Evolutionary conservation across 2,329 filamentous ascomycete genomes (phyloP).

Genomic region (Fusarium tanahbumbuense): DNA sequence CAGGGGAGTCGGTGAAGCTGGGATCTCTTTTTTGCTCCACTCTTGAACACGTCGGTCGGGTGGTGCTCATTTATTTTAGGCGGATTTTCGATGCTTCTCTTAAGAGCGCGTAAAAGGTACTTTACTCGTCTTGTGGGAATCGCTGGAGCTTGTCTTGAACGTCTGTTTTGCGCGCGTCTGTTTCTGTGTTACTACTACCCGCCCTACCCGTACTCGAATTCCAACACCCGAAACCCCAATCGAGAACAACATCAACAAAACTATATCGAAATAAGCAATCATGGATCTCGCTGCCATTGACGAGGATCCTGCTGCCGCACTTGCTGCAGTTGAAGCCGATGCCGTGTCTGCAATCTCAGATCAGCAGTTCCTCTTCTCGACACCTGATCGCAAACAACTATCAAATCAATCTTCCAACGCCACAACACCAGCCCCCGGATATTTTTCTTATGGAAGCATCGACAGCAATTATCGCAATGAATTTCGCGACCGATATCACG

Average conservation of each 20-base stretch:
- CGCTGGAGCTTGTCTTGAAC: slow-evolving; percentile 28
- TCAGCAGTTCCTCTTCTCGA: slow-evolving; percentile 42
- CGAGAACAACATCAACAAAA: not conserved
- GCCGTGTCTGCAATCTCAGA: slow-evolving; percentile 38
- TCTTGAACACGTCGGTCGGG: slow-evolving; percentile 33
- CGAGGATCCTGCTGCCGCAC: slow-evolving; percentile 44
- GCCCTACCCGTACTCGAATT: slow-evolving; percentile 20
- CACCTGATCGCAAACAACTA: slow-evolving; percentile 43
- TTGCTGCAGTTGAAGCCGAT: slow-evolving; percentile 41
- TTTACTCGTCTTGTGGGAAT: slow-evolving; percentile 29
- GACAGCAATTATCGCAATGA: slow-evolving; percentile 39
- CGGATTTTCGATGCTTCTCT: slow-evolving; percentile 22
- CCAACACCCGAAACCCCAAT: not conserved
- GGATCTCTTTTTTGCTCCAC: slow-evolving; percentile 38
- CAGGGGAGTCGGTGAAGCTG: slow-evolving; percentile 40
- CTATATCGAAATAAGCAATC: slow-evolving; percentile 12
- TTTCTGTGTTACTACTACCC: slow-evolving; percentile 2
- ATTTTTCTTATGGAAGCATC: slow-evolving; percentile 37
- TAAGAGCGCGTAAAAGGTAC: slow-evolving; percentile 31
- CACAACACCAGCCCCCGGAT: slow-evolving; percentile 42
- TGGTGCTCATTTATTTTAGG: slow-evolving; percentile 36
- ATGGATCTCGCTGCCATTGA: slow-evolving; percentile 46
- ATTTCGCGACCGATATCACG: slow-evolving; percentile 43
- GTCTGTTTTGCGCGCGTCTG: slow-evolving; percentile 17
- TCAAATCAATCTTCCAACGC: slow-evolving; percentile 31